Conservation (phyloP, 176 grass and related monocot species). For the Avena atlantica region DNA sequence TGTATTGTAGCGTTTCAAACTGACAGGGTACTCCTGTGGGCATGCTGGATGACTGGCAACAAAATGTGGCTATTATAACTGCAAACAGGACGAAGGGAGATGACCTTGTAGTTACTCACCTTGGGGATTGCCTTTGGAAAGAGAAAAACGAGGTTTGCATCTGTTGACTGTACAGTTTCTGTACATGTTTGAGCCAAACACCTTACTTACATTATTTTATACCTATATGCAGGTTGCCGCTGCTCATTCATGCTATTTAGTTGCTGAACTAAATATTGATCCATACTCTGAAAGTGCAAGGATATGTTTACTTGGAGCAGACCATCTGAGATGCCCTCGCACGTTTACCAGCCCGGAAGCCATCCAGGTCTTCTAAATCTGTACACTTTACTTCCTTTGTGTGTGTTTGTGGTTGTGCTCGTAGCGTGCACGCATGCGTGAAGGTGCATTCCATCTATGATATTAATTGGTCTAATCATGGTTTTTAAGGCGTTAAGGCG, state of each 20-base stretch:
- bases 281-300: slow-evolving; percentile 83
- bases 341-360: slow-evolving; percentile 85
- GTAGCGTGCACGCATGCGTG: neutral
- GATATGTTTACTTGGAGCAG: slow-evolving; percentile 84
- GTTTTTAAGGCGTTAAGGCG: too few relatives aligned
- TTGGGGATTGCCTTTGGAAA: slow-evolving; percentile 98
- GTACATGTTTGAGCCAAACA: slow-evolving; percentile 20
- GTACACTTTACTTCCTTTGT: neutral
- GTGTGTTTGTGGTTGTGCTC: neutral
- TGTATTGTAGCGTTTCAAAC: neutral
- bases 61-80: slow-evolving; percentile 95
- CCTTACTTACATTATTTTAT: slow-evolving; percentile 4
- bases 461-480: neutral
- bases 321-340: slow-evolving; percentile 85
- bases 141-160: slow-evolving; percentile 86
- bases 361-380: slow-evolving; percentile 72
- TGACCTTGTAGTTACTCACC: slow-evolving; percentile 87
- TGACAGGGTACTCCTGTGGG: slow-evolving; percentile 46
- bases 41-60: slow-evolving; percentile 93
- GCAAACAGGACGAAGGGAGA: slow-evolving; percentile 93
- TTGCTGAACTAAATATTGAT: slow-evolving; percentile 91
- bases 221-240: slow-evolving; percentile 70
- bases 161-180: slow-evolving; percentile 22
- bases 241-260: slow-evolving; percentile 93
- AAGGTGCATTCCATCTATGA: neutral